Evolutionary conservation across 2,329 filamentous ascomycete species (phyloP), one percentile per base, ranked within the genome.

Genomic region (Incumbomyces delicatus): DNA sequence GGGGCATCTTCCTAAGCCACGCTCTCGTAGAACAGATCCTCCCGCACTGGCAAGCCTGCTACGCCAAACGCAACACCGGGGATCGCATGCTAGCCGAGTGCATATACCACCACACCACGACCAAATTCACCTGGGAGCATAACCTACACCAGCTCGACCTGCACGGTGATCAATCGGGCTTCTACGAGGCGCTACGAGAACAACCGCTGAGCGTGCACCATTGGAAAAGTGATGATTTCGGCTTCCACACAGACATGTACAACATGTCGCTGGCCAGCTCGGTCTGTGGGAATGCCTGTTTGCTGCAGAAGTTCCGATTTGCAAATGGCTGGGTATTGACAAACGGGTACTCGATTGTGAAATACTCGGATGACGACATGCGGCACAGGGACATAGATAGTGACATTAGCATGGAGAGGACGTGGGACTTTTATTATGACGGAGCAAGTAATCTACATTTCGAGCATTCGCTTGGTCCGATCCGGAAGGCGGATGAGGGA

Each of bases 201-300:
- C 62, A 66, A n/a, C 72, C 75, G 0, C 61, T 80, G 11, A 78
- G 72, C 41, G 63, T 81, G 6, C 78, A 81, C 58, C 78, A 81
- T 63, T 81, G 77, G 76, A 80, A 78, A 59, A 75, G 70, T 11
- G 80, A 77, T 75, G 77, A 78, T 61, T 45, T 45, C 22, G 14
- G 34, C 17, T 37, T 18, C 20, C 56, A 66, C 7, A 60, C 57
- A 18, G 62, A 66, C 47, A 76, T 79, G 35, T 66, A 69, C 39
- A 66, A 69, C 47, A 73, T 78, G 63, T 68, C 72, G 29, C 61
- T 66, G 33, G 63, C 76, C 11, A 63, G 69, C 6, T 59, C 68
- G 8, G 58, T 77, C n/a, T 81, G 78, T 53, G 77, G 78, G 4
- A 71, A 73, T 40, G 53, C 52, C 2, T 81, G 77, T 49, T 70